phyloP scores from a whole-genome alignment of 208 protist species.

The Leishmania mexicana region DNA sequence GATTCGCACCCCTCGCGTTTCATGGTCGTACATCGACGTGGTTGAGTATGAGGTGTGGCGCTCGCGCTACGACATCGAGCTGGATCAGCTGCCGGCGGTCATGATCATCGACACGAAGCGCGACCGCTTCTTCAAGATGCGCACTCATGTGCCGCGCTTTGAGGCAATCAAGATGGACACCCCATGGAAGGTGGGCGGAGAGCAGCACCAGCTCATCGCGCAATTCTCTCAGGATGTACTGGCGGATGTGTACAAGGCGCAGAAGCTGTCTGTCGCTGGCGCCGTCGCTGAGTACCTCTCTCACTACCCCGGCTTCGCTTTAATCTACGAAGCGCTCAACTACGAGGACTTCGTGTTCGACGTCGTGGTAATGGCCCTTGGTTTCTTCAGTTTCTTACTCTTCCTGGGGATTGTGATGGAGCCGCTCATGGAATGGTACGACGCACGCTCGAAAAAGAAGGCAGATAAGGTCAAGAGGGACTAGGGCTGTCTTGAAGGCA shows the following conservation, averaged over 20 bases:
- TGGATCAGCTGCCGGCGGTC: slow-evolving; percentile 69
- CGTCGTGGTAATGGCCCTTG: slow-evolving; percentile 45
- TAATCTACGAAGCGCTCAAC: slow-evolving; percentile 50
- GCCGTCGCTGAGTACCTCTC: slow-evolving; percentile 62
- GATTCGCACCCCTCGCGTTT: slow-evolving; percentile 36
- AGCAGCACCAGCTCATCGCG: slow-evolving; percentile 60
- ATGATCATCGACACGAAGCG: slow-evolving; percentile 76
- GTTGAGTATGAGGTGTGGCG: slow-evolving; percentile 51
- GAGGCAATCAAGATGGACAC: slow-evolving; percentile 62
- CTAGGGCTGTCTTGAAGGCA: slow-evolving; percentile 4
- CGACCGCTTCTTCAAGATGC: slow-evolving; percentile 68
- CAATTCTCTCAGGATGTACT: slow-evolving; percentile 66
- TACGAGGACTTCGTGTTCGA: slow-evolving; percentile 84
- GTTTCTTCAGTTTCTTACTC: slow-evolving; percentile 68
- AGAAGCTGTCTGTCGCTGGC: slow-evolving; percentile 66
- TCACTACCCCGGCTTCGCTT: slow-evolving; percentile 43
- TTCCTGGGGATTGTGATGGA: slow-evolving; percentile 63
- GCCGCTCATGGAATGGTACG: slow-evolving; percentile 50
- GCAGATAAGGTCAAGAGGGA: slow-evolving; percentile 43
- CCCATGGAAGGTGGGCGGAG: slow-evolving; percentile 68
- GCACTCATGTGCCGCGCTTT: slow-evolving; percentile 57
- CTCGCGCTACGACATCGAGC: slow-evolving; percentile 56
- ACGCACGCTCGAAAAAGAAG: slow-evolving; percentile 33
- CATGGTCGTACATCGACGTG: slow-evolving; percentile 68
- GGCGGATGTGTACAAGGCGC: slow-evolving; percentile 42